Percentiles rank a stretch among this genome's conserved stretches.
phyloP scores from a whole-genome alignment of 2,329 filamentous ascomycete genomes.

The Ophioceras dolichostomum region DNA sequence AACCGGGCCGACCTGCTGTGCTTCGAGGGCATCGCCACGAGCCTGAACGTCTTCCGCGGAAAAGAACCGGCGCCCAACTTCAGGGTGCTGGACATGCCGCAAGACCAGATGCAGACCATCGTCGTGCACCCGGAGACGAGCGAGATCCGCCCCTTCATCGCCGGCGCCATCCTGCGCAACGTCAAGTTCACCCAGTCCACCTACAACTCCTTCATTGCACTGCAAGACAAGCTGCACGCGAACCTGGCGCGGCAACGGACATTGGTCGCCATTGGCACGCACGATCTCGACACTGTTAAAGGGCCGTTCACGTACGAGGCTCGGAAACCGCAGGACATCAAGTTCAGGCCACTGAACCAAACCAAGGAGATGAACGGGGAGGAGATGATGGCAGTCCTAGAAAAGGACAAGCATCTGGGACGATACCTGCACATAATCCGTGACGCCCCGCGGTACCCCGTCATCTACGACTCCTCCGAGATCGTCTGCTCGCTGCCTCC shows the following conservation, averaged over 20 bases:
- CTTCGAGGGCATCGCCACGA: constrained; percentile 91
- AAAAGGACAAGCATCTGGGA: constrained; percentile 3
- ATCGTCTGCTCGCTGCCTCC: constrained; percentile 88
- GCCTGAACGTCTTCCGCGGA: constrained; percentile 88
- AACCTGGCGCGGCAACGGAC: constrained; percentile 90
- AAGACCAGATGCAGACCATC: constrained; percentile 66
- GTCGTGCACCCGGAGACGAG: constrained; percentile 65
- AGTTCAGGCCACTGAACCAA: constrained; percentile 85
- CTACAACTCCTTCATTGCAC: constrained; percentile 93
- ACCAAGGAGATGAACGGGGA: constrained; percentile 75
- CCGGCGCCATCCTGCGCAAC: constrained; percentile 78
- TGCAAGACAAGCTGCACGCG: constrained; percentile 96
- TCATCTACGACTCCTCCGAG: constrained; percentile 82
- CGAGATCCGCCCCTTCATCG: constrained; percentile 75
- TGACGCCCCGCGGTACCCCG: constrained; percentile 87
- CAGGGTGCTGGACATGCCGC: constrained; percentile 57
- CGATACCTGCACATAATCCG: constrained; percentile 82
- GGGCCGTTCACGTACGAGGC: constrained; percentile 97
- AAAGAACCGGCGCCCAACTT: constrained; percentile 69
- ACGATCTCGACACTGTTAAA: constrained; percentile 86
- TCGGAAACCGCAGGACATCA: constrained; percentile 79
- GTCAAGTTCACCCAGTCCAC: constrained; percentile 83
- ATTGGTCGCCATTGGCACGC: constrained; percentile 91
- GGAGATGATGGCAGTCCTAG: constrained; percentile 57
- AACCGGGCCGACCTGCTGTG: constrained; percentile 86